These are phyloP conservation scores for Davidsoniella neocaledoniae DNA, from an alignment of 2,329 filamentous ascomycete genomes.

Conservation along the genomic window DNA sequence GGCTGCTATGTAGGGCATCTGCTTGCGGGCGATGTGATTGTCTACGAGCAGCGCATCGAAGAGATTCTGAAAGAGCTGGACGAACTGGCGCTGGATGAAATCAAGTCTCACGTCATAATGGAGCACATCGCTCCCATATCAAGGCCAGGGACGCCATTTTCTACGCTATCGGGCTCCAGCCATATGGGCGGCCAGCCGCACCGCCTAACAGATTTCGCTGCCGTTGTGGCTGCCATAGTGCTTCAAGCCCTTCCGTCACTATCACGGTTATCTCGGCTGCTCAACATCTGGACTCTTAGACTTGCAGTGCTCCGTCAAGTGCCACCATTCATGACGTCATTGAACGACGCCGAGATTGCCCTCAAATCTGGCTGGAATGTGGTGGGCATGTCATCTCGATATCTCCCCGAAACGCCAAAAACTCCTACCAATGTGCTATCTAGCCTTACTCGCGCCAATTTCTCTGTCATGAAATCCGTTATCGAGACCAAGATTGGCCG, in stretches of 20 bases:
- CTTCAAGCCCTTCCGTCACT: conserved; percentile 75
- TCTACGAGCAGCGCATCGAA: conserved; percentile 57
- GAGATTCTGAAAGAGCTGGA: conserved; percentile 56
- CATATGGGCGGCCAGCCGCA: neutral
- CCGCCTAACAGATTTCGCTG: conserved; percentile 29
- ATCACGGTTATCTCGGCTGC: conserved; percentile 52
- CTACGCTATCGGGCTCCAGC: conserved; percentile 25
- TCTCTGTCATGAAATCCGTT: conserved; percentile 41
- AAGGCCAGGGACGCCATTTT: conserved; percentile 22
- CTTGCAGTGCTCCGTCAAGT: conserved; percentile 58
- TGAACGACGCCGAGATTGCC: conserved; percentile 50
- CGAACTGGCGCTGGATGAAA: conserved; percentile 60
- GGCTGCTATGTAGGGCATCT: conserved; percentile 47
- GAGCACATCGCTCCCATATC: conserved; percentile 52
- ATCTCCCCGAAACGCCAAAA: conserved; percentile 5
- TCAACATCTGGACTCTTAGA: conserved; percentile 64
- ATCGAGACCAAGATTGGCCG: conserved; percentile 53
- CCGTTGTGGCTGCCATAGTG: conserved; percentile 78
- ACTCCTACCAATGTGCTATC: neutral
- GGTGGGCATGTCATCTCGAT: conserved; percentile 24
- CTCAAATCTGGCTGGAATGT: conserved; percentile 50
- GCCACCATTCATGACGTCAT: conserved; percentile 46
- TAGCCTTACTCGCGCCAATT: conserved; percentile 27
- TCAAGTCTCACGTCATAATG: conserved; percentile 74
- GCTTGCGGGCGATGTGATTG: conserved; percentile 41